These are phyloP conservation scores for Beauveria sp. DNA, from an alignment of 2,329 filamentous ascomycete genomes.

Conservation along the genomic window DNA sequence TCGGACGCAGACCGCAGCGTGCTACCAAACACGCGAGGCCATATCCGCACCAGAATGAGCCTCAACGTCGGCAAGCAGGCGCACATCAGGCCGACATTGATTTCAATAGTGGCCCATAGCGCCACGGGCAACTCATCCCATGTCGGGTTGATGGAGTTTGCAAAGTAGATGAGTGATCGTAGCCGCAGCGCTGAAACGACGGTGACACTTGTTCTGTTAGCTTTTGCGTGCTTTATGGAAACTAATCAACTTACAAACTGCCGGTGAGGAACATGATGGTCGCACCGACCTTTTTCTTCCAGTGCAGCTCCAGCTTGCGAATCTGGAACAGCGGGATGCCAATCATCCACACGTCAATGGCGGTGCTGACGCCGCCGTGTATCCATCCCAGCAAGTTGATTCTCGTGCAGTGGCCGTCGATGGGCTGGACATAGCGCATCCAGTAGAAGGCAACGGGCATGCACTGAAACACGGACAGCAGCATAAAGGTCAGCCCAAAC, in stretches of 20 bases:
- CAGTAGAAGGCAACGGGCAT: conserved; percentile 44
- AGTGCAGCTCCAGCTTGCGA: conserved; percentile 33
- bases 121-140: conserved; percentile 15
- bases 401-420: conserved; percentile 38
- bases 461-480: conserved; percentile 44
- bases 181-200: conserved; percentile 17
- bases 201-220: conserved; percentile 14
- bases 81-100: conserved; percentile 19
- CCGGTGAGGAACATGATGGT: conserved; percentile 45
- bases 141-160: conserved; percentile 16
- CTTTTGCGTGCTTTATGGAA: background rate
- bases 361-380: conserved; percentile 44
- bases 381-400: conserved; percentile 43
- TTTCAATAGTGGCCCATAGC: conserved; percentile 19
- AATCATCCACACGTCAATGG: conserved; percentile 45
- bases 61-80: conserved; percentile 19
- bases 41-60: conserved; percentile 15
- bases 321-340: conserved; percentile 42
- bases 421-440: conserved; percentile 41
- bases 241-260: conserved; percentile 28
- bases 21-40: conserved; percentile 10
- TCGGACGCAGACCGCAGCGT: background rate
- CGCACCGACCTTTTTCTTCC: conserved; percentile 41
- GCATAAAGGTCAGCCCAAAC: conserved; percentile 35
- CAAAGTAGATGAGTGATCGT: conserved; percentile 15